Evolutionary conservation across 768 basidiomycete species (phyloP), one percentile per base, ranked within the genome.

Genomic region (Psilocybe subaeruginosa): DNA sequence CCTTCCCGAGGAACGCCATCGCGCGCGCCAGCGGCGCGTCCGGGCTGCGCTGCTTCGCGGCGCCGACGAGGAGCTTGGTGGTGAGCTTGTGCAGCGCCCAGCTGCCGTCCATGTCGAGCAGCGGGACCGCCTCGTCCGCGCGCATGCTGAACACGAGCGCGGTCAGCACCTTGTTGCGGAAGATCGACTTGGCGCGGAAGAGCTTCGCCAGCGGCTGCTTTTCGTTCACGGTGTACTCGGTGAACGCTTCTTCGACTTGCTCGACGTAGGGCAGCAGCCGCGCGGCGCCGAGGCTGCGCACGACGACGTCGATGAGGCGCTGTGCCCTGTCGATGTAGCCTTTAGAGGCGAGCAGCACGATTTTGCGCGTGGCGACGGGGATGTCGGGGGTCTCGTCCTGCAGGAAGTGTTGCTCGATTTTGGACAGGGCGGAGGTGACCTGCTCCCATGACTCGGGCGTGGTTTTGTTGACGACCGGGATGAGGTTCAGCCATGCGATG

Each of bases 311-410:
- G 48, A 72, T 14, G 41, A 43, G 41, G 14, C 74, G 78, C 58
- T 76, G 69, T 6, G 69, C 65, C 52, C 69, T 73, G 23, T 69
- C 41, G 3, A 61, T 61, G 60, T 77, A 81, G 3, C 82, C 82
- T 65, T 82, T 82, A 3, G 62, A 64, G 3, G 78, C 72, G 47
- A 76, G 66, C 23, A 78, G 69, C n/a, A 76, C 59, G 23, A 75
- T 67, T 45, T 77, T 73, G 11, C 66, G 65, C 35, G 70, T 68
- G 30, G 77, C 65, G 19, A 79, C 58, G 23, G 61, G 46, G 43
- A 37, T 17, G 17, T 51, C 31, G 17, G 73, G 66, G 2, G 65
- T 53, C 30, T 67, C 54, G 14, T 68, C 37, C 11, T 64, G 60
- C 37, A 53, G 5, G 30, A 75, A 67, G 35, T 80, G 51, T 7